Conservation (phyloP, 176 grass and related monocot genomes). For the maize (Zea mays) region DNA sequence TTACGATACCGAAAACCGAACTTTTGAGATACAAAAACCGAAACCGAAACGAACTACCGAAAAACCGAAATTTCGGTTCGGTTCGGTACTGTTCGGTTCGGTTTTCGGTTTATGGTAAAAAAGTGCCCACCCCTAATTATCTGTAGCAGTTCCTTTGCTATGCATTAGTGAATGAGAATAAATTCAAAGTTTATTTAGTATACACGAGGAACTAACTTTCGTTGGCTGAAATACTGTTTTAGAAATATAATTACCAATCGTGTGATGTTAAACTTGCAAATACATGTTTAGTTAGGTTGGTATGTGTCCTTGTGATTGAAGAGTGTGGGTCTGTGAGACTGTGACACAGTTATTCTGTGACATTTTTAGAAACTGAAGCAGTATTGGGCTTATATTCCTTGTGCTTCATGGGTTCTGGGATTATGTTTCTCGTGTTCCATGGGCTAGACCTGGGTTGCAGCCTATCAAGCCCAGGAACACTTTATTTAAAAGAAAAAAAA, state of each 20-base stretch:
- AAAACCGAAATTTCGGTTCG: no score
- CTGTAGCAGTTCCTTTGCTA: background rate
- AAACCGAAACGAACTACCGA: no score
- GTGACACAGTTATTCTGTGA: background rate
- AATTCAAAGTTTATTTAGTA: background rate
- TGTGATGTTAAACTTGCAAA: background rate
- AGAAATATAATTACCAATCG: background rate
- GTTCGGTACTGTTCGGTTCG: no score
- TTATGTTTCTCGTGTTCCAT: background rate
- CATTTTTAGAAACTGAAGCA: background rate
- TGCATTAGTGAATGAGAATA: background rate
- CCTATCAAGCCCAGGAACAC: background rate
- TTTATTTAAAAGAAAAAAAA: background rate
- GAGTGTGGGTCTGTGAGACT: background rate
- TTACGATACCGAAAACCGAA: no score
- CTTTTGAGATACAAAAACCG: no score
- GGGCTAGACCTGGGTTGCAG: background rate
- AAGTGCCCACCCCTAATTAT: no score
- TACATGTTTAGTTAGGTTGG: background rate
- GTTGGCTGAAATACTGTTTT: background rate
- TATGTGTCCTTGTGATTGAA: background rate
- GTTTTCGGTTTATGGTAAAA: no score
- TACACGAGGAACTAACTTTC: background rate
- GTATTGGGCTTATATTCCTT: background rate
- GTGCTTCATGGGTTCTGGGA: background rate